A percentile compares a stretch with the other conserved stretches of the same genome.
Evolutionary conservation across 768 basidiomycete genomes (phyloP).

Genomic region (Mrakia frigida): DNA sequence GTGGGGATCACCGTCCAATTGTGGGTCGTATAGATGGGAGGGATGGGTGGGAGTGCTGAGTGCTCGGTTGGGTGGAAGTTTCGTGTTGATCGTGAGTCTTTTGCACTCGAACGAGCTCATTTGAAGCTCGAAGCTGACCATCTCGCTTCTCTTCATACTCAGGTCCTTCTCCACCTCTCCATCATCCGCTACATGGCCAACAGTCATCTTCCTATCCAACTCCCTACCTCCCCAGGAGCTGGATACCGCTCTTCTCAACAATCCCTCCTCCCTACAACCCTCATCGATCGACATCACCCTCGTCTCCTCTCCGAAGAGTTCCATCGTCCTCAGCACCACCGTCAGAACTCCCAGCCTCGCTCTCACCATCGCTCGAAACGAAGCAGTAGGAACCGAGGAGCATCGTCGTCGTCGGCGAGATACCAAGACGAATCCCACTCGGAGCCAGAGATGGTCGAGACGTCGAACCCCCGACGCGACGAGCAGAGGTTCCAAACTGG

Average conservation of each 20-base stretch:
- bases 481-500: slow-evolving; percentile 2
- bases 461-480: background rate
- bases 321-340: background rate
- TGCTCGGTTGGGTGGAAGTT: slow-evolving; percentile 2
- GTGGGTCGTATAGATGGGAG: slow-evolving; percentile 3
- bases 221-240: background rate
- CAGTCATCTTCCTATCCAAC: background rate
- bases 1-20: background rate
- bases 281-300: slow-evolving; percentile 1
- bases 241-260: background rate
- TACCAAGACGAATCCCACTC: background rate
- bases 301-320: slow-evolving; percentile 12
- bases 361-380: background rate
- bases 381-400: background rate
- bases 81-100: slow-evolving; percentile 13
- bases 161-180: slow-evolving; percentile 7
- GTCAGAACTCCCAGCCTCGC: background rate
- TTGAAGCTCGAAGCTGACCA: background rate
- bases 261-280: background rate
- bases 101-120: background rate
- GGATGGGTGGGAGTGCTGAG: slow-evolving; percentile 19
- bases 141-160: background rate
- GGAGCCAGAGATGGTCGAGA: background rate
- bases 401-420: too few species aligned
- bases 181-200: background rate